A percentile compares a stretch with the other conserved stretches of the same genome.
Evolutionary conservation across 352 stramenopile species (phyloP).

Genomic region (Phytophthora rubi): DNA sequence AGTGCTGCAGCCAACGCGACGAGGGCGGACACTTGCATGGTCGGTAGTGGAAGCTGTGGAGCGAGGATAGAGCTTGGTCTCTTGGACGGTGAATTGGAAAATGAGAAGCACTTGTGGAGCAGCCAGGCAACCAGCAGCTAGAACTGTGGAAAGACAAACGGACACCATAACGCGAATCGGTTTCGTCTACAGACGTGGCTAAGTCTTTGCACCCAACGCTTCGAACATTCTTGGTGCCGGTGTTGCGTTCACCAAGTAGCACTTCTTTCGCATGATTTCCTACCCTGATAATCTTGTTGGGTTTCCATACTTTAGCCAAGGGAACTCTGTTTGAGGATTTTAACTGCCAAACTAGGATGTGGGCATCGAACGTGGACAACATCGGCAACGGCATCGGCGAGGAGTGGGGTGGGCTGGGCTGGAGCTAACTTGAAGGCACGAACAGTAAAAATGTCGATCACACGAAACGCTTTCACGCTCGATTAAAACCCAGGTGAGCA

Average conservation of each 20-base stretch:
- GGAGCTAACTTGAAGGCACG: too few species aligned
- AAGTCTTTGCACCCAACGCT: background rate
- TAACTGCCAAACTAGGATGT: too few species aligned
- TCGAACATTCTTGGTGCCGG: background rate
- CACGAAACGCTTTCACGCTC: too few species aligned
- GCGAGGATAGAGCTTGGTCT: background rate
- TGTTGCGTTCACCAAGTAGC: background rate
- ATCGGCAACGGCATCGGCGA: too few species aligned
- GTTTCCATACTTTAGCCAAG: too few species aligned
- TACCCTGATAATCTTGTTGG: too few species aligned
- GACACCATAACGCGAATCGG: background rate
- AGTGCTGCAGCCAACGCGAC: background rate
- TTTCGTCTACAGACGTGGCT: background rate
- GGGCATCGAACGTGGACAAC: too few species aligned
- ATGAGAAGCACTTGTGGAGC: background rate
- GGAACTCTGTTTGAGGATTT: too few species aligned
- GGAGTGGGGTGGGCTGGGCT: too few species aligned
- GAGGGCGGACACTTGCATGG: constrained; percentile 11
- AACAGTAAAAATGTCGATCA: too few species aligned
- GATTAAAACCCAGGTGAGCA: too few species aligned
- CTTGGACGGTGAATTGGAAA: constrained; percentile 5
- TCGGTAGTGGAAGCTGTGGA: background rate
- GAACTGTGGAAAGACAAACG: constrained; percentile 4
- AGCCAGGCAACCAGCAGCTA: background rate
- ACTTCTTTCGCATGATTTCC: background rate